Evolutionary conservation across 768 basidiomycete species (phyloP).

Genomic region (Dendrothele bispora): DNA sequence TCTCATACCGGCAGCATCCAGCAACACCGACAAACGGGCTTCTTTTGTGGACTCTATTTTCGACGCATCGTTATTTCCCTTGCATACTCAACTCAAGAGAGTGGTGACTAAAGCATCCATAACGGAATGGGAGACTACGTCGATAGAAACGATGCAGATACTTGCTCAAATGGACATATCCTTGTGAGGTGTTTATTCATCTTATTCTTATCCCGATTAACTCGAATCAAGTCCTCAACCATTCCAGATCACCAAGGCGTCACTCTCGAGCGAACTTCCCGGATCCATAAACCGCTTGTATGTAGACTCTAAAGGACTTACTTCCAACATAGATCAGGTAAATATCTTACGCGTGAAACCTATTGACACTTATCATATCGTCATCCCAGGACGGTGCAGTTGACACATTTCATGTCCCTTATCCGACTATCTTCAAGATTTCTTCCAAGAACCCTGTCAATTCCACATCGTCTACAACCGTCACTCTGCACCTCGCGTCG

Average conservation of each 20-base stretch:
- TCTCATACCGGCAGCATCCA: conserved; percentile 46
- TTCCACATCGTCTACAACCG: conserved; percentile 23
- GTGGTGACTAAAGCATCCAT: conserved; percentile 41
- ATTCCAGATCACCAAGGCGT: conserved; percentile 35
- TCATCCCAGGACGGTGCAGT: conserved; percentile 42
- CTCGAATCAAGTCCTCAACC: conserved; percentile 53
- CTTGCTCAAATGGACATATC: conserved; percentile 45
- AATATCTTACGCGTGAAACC: too few species aligned
- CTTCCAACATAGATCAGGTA: conserved; percentile 51
- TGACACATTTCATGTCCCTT: conserved; percentile 52
- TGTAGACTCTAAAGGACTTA: conserved; percentile 48
- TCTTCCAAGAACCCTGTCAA: conserved; percentile 23
- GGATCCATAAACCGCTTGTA: conserved; percentile 47
- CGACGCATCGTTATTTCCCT: conserved; percentile 34
- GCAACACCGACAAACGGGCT: conserved; percentile 35
- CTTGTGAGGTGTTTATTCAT: conserved; percentile 42
- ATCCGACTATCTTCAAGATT: conserved; percentile 29
- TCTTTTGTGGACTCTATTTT: conserved; percentile 56
- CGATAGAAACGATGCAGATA: conserved; percentile 44
- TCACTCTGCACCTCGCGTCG: conserved; percentile 31
- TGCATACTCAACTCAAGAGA: conserved; percentile 35
- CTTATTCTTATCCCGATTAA: conserved; percentile 4
- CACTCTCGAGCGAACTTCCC: conserved; percentile 38
- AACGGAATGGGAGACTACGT: conserved; percentile 54
- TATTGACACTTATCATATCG: conserved; percentile 1